Percentiles rank a stretch among this genome's conserved stretches.
Evolutionary conservation across 306 rosid genomes (phyloP).

Genomic region (Hippophae rhamnoides): DNA sequence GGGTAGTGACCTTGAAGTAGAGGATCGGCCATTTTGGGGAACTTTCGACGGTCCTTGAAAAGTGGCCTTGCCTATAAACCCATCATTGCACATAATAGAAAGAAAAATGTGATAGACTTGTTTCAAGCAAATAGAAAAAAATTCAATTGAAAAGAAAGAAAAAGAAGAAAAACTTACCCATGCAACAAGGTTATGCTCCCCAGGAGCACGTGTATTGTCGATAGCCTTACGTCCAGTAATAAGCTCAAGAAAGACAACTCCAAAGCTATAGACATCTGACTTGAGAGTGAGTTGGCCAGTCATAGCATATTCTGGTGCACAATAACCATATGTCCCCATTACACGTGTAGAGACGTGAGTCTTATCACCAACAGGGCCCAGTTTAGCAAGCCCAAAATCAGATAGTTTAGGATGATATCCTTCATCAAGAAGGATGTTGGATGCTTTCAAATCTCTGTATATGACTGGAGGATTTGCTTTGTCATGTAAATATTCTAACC

Average conservation of each 20-base stretch:
- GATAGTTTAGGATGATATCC: slow-evolving; percentile 66
- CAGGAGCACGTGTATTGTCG: slow-evolving; percentile 43
- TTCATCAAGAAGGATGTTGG: slow-evolving; percentile 72
- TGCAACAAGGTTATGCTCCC: slow-evolving; percentile 64
- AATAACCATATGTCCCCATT: slow-evolving; percentile 80
- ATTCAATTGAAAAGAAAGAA: background rate
- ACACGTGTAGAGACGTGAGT: slow-evolving; percentile 72
- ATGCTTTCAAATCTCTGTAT: slow-evolving; percentile 69
- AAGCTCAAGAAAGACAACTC: slow-evolving; percentile 75
- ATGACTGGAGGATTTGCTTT: slow-evolving; percentile 61
- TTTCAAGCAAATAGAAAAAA: slow-evolving; percentile 12
- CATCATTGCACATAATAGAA: slow-evolving; percentile 11
- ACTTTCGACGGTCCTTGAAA: slow-evolving; percentile 54
- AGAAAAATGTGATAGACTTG: slow-evolving; percentile 4
- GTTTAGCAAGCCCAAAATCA: slow-evolving; percentile 79
- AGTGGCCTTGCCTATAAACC: slow-evolving; percentile 57
- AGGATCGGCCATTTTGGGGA: slow-evolving; percentile 73
- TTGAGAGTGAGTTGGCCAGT: slow-evolving; percentile 74
- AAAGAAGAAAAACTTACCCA: slow-evolving; percentile 50
- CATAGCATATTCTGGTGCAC: slow-evolving; percentile 83
- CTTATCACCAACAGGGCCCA: slow-evolving; percentile 73
- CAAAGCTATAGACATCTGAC: slow-evolving; percentile 75
- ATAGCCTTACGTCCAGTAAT: slow-evolving; percentile 77
- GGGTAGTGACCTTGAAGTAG: slow-evolving; percentile 62
- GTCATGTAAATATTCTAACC: slow-evolving; percentile 79